phyloP scores from a whole-genome alignment of 176 grass and related monocot genomes.

The maize (Zea mays) region Zm-B73-REFERENCE-NAM-5.0 NC_050099.1:44211501-44212000 shows the following conservation, averaged over 20 bases:
- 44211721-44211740: slow-evolving; percentile 28
- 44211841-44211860: slow-evolving; percentile 63
- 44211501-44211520: slow-evolving; percentile 87
- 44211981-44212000: slow-evolving; percentile 9
- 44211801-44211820: slow-evolving; percentile 76
- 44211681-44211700: slow-evolving; percentile 48
- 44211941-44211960: slow-evolving; percentile 97
- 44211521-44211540: slow-evolving; percentile 99
- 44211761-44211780: slow-evolving; percentile 64
- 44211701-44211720: slow-evolving; percentile 26
- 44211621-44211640: slow-evolving; percentile 74
- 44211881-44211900: slow-evolving; percentile 59
- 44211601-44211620: slow-evolving; percentile 35
- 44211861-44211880: slow-evolving; percentile 68
- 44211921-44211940: slow-evolving; percentile 83
- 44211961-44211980: slow-evolving; percentile 29
- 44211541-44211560: slow-evolving; percentile 59
- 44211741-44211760: slow-evolving; percentile 44
- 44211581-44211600: slow-evolving; percentile 31
- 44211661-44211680: slow-evolving; percentile 87
- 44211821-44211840: slow-evolving; percentile 57
- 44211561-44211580: slow-evolving; percentile 15
- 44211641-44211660: slow-evolving; percentile 92
- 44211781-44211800: slow-evolving; percentile 64
- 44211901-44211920: slow-evolving; percentile 75